Conservation (phyloP, 139 green algal species). For the Trebouxia sp. region DNA sequence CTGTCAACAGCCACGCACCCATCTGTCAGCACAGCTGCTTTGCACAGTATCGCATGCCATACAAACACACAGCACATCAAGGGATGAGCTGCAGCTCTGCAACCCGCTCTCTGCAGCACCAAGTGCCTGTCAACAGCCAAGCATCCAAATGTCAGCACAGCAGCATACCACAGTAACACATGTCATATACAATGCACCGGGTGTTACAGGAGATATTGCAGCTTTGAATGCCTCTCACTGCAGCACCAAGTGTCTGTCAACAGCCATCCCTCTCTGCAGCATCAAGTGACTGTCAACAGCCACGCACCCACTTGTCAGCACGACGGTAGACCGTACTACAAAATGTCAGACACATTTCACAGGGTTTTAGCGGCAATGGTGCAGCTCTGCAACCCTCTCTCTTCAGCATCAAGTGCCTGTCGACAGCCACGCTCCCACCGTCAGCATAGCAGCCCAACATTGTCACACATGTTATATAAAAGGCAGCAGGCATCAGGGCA, state of each 20-base stretch:
- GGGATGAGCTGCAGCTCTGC: slow-evolving; percentile 36
- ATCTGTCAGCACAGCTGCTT: not conserved
- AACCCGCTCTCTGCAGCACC: slow-evolving; percentile 33
- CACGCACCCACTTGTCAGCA: not conserved
- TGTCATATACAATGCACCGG: slow-evolving; percentile 77
- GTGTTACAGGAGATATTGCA: slow-evolving; percentile 47
- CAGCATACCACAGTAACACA: too few species aligned
- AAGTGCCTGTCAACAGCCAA: not conserved
- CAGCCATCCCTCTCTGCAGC: not conserved
- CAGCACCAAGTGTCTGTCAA: not conserved
- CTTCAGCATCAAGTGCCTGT: not conserved
- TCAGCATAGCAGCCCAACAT: too few species aligned
- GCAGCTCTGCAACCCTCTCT: slow-evolving; percentile 44
- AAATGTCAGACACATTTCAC: too few species aligned
- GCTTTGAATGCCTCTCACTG: slow-evolving; percentile 32
- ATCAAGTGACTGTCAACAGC: not conserved
- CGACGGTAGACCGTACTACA: too few species aligned
- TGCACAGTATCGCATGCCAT: too few species aligned
- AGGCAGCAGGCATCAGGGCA: slow-evolving; percentile 63
- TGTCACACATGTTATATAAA: too few species aligned
- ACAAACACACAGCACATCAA: slow-evolving; percentile 70
- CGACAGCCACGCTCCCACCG: not conserved
- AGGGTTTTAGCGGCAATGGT: slow-evolving; percentile 52
- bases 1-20: not conserved
- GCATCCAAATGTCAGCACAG: not conserved